Percentiles rank a stretch among this genome's conserved stretches.
Evolutionary conservation across 2,329 filamentous ascomycete species (phyloP).

Genomic region (Aspergillus nomiae): DNA sequence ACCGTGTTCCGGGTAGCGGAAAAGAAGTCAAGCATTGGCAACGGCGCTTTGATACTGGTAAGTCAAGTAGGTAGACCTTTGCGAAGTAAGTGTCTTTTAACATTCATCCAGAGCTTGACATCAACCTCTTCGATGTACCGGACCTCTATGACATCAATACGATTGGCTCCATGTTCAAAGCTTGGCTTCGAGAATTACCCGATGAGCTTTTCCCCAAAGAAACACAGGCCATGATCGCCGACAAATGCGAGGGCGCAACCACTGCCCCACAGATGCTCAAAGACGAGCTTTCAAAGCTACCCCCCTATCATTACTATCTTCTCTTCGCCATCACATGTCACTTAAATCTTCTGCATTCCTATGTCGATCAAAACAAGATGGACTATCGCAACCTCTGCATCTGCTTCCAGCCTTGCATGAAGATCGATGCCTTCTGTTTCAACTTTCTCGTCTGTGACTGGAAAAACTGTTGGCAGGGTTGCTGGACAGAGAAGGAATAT

Average conservation of each 20-base stretch:
- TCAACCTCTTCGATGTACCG: conserved; percentile 83
- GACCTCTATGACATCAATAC: conserved; percentile 96
- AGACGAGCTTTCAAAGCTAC: conserved; percentile 89
- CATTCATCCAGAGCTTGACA: conserved; percentile 69
- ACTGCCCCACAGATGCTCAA: conserved; percentile 82
- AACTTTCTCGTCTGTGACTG: conserved; percentile 93
- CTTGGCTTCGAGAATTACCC: conserved; percentile 91
- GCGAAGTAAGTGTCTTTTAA: conserved; percentile 3
- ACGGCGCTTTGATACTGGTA: conserved; percentile 82
- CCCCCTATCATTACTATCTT: conserved; percentile 96
- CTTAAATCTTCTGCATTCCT: conserved; percentile 84
- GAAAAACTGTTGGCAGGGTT: conserved; percentile 96
- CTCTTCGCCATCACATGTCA: conserved; percentile 97
- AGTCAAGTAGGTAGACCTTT: conserved; percentile 20
- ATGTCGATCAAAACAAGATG: conserved; percentile 97
- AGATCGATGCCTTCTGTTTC: conserved; percentile 93
- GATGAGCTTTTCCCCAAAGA: conserved; percentile 89
- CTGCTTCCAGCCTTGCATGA: conserved; percentile 96
- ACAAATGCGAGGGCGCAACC: conserved; percentile 76
- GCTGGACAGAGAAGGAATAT: conserved; percentile 82
- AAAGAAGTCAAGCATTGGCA: conserved; percentile 94
- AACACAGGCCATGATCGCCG: conserved; percentile 76
- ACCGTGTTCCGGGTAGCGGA: conserved; percentile 87
- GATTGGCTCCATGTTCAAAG: conserved; percentile 93
- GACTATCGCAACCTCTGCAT: conserved; percentile 94